Evolutionary conservation across 495 filamentous ascomycete genomes (phyloP), one percentile per base, ranked within the genome.

Genomic region (Gamarada debralockiae): DNA sequence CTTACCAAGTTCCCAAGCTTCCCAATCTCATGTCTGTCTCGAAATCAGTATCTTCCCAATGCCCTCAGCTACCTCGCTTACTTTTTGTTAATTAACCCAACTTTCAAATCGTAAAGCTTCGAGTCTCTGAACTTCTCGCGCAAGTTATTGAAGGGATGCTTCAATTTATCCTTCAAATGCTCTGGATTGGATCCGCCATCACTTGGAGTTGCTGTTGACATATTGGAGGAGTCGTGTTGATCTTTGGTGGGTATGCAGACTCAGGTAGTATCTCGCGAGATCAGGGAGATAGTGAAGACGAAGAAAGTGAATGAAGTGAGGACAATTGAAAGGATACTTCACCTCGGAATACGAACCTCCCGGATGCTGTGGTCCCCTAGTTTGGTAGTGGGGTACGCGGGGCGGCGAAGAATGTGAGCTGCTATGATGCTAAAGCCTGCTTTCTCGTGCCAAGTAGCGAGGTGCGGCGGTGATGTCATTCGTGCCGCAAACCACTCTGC

Each of bases 1-100:
- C 63, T 14, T 67, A 78, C 71, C 47, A 81, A 47, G 62, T 81
- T 81, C 23, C 62, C 72, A 55, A 81, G 66, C 66, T 81, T 81
- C 29, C 77, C 77, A 48, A 79, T 68, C 48, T 75, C 70, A 53
- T 81, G 74, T 37, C 75, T 77, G 41, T 29, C 5, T n/a, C 15
- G 23, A 3, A n/a, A 8, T 43, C 55, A 38, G 17, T 18, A 34
- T 24, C n/a, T 36, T 31, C 5, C 31, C 9, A 23, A 3, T 22
- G 15, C 6, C 27, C 24, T 3, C 6, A 15, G 8, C 13, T 33
- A 45, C 43, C 27, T 8, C 24, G 45, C 66, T 6, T 61, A 75
- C 73, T 79, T 79, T 45, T 73, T 71, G 49, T 80, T 66, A 23
- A 70, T 67, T 6, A 79, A 43, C 22, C 62, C 65, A 22, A 74